These are phyloP conservation scores for Diaporthe vaccinii DNA, from an alignment of 2,329 filamentous ascomycete species.

Conservation along the genomic window DNA sequence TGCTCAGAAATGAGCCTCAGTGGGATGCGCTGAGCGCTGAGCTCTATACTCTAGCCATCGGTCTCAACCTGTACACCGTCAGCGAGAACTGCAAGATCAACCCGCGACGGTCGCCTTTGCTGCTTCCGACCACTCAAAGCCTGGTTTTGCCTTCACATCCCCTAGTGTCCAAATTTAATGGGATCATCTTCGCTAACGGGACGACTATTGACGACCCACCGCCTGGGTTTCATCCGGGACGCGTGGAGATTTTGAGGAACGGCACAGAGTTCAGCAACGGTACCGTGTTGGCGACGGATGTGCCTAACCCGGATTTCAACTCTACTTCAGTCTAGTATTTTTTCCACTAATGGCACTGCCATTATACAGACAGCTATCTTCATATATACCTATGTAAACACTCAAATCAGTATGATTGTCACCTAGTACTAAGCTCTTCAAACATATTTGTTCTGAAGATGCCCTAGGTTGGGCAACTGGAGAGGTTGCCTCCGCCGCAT, in stretches of 20 bases:
- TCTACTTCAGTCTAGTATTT: background rate
- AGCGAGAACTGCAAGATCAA: constrained; percentile 51
- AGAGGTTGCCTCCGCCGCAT: background rate
- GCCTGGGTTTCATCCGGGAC: background rate
- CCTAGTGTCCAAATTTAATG: background rate
- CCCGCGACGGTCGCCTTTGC: constrained; percentile 16
- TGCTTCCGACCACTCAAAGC: background rate
- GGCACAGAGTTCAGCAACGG: constrained; percentile 44
- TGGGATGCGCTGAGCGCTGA: constrained; percentile 51
- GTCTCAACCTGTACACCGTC: constrained; percentile 50
- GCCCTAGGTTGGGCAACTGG: background rate
- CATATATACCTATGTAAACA: background rate
- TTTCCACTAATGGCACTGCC: background rate
- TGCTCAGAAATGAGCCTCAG: constrained; percentile 44
- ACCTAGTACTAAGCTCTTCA: background rate
- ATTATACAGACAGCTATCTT: background rate
- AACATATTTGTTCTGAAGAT: background rate
- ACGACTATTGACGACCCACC: background rate
- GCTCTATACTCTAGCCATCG: constrained; percentile 49
- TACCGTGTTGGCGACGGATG: constrained; percentile 46
- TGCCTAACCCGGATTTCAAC: constrained; percentile 43
- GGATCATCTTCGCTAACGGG: background rate
- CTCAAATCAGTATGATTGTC: background rate
- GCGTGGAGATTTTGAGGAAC: background rate
- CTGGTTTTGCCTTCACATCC: background rate